Evolutionary conservation across 1,284 basidiomycete species (phyloP).

Genomic region (Trametes versicolor): DNA sequence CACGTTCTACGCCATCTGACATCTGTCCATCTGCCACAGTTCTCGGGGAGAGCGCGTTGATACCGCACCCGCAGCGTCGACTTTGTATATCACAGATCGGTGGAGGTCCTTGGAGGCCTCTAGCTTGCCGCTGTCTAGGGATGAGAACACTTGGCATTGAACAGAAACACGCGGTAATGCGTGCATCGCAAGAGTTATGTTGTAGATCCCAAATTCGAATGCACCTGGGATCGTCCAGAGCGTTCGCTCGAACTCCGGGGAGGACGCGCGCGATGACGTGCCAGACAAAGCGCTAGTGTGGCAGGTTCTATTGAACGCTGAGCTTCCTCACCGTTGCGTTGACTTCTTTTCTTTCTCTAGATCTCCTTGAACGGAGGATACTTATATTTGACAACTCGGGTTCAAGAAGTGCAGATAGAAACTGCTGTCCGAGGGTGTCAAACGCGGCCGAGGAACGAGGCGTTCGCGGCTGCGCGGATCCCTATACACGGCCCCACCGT

Average conservation of each 20-base stretch:
- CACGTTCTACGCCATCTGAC: conserved; percentile 6
- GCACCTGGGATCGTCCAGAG: background rate
- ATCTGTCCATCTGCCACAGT: conserved; percentile 13
- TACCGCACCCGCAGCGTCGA: background rate
- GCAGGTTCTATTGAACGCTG: background rate
- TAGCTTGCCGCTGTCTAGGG: too few species aligned
- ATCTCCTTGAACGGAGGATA: too few species aligned
- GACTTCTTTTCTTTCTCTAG: background rate
- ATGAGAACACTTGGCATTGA: too few species aligned
- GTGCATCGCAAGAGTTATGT: too few species aligned
- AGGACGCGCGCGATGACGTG: background rate
- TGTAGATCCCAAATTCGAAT: background rate
- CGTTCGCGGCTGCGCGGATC: too few species aligned
- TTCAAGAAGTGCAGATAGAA: too few species aligned
- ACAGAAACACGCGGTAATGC: too few species aligned
- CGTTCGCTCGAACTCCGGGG: background rate
- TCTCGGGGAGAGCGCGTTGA: background rate
- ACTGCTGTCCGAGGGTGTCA: too few species aligned
- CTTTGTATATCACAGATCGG: background rate
- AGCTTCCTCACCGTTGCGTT: background rate
- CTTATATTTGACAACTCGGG: too few species aligned
- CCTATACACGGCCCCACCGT: too few species aligned
- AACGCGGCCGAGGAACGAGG: too few species aligned
- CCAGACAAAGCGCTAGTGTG: background rate
- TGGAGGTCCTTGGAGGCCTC: background rate